Percentiles rank a stretch among this genome's conserved stretches.
phyloP scores from a whole-genome alignment of 2,329 filamentous ascomycete species.

The Sporothrix brasiliensis region DNA sequence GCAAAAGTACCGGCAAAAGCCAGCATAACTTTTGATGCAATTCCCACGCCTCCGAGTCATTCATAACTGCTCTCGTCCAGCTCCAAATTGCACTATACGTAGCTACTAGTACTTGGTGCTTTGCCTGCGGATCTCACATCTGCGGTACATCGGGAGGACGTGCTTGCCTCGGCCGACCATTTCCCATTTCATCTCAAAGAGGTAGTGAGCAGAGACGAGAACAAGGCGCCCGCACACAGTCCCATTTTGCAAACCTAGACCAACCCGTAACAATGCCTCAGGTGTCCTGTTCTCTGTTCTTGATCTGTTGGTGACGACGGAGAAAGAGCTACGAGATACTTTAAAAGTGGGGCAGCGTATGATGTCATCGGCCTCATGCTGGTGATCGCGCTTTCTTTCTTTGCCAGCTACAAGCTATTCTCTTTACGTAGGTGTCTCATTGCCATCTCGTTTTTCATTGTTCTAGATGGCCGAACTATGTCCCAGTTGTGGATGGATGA shows the following conservation, averaged over 20 bases:
- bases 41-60: too few species aligned
- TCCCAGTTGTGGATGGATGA: slow-evolving; percentile 16
- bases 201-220: background rate
- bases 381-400: slow-evolving; percentile 23
- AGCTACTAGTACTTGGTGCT: slow-evolving; percentile 2
- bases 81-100: background rate
- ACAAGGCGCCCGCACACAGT: background rate
- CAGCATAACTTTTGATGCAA: too few species aligned
- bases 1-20: too few species aligned
- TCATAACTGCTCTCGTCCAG: background rate
- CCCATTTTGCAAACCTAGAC: background rate
- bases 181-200: slow-evolving; percentile 13
- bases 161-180: slow-evolving; percentile 5
- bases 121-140: slow-evolving; percentile 8
- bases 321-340: slow-evolving; percentile 19
- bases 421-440: slow-evolving; percentile 25
- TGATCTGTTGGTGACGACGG: background rate
- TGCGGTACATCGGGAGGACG: background rate
- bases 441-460: slow-evolving; percentile 15
- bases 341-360: slow-evolving; percentile 27
- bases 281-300: slow-evolving; percentile 2
- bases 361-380: slow-evolving; percentile 30
- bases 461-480: slow-evolving; percentile 11
- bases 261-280: background rate
- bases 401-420: background rate